phyloP scores from a whole-genome alignment of 148 eudicot genomes.

The Spergularia marina region DNA sequence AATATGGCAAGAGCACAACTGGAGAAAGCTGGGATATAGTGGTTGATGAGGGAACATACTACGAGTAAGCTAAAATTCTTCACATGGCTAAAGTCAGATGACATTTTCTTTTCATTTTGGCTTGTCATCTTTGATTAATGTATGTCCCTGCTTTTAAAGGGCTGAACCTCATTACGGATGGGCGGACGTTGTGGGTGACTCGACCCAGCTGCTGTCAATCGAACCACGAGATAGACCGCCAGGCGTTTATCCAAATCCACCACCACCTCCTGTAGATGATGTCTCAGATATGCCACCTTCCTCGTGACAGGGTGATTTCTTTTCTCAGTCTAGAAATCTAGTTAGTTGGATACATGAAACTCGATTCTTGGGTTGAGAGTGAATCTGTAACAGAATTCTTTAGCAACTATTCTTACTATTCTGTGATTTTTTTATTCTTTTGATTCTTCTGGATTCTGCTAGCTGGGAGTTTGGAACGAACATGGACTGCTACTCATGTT shows the following conservation, averaged over 20 bases:
- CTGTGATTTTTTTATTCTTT: constrained; percentile 24
- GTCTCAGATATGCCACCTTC: constrained; percentile 34
- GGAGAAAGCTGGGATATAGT: constrained; percentile 98
- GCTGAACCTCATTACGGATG: constrained; percentile 98
- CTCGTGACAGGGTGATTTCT: constrained; percentile 12
- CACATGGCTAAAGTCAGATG: not conserved
- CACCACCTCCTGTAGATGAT: constrained; percentile 33
- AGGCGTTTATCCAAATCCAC: constrained; percentile 71
- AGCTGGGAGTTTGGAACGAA: no score
- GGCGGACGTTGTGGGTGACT: constrained; percentile 98
- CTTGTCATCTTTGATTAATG: not conserved
- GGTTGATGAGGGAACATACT: constrained; percentile 87
- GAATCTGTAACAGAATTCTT: constrained; percentile 10
- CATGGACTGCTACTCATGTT: no score
- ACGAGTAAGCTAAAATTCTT: constrained; percentile 58
- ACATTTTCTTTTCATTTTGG: not conserved
- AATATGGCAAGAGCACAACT: constrained; percentile 91
- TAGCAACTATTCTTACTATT: not conserved
- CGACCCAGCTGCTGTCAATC: constrained; percentile 78
- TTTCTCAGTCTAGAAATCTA: not conserved
- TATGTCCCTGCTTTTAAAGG: constrained; percentile 33
- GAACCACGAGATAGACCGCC: constrained; percentile 83
- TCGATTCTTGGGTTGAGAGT: constrained; percentile 8
- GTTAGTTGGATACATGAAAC: constrained; percentile 18
- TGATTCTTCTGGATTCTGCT: not conserved